phyloP scores from a whole-genome alignment of 2,329 filamentous ascomycete genomes.

The Fusarium pseudoanthophilum region DNA sequence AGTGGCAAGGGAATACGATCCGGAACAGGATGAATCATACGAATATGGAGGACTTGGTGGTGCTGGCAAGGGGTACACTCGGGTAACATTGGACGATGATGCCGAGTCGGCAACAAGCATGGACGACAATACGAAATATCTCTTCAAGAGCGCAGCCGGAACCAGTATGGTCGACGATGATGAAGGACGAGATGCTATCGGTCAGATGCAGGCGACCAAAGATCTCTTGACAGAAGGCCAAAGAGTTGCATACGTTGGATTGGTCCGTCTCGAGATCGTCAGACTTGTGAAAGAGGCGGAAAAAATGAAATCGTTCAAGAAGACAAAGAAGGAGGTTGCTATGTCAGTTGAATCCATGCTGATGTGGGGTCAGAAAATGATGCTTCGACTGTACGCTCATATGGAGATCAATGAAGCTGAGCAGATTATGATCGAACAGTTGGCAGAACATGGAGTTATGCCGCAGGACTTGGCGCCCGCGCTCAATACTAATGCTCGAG shows the following conservation, averaged over 20 bases:
- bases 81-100: conserved; percentile 95
- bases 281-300: conserved; percentile 79
- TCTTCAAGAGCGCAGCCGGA: conserved; percentile 80
- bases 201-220: conserved; percentile 96
- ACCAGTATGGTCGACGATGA: conserved; percentile 76
- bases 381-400: conserved; percentile 91
- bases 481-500: conserved; percentile 90
- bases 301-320: conserved; percentile 68
- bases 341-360: conserved; percentile 80
- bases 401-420: conserved; percentile 95
- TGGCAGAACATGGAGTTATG: conserved; percentile 90
- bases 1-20: conserved; percentile 82
- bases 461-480: conserved; percentile 85
- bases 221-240: conserved; percentile 95
- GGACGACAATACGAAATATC: conserved; percentile 96
- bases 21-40: conserved; percentile 73
- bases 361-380: conserved; percentile 99
- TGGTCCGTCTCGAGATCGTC: conserved; percentile 83
- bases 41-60: conserved; percentile 84
- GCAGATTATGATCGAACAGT: conserved; percentile 98
- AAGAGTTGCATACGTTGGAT: conserved; percentile 93
- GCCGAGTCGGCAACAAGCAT: conserved; percentile 93
- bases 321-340: conserved; percentile 76
- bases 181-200: conserved; percentile 84
- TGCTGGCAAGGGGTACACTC: conserved; percentile 93